phyloP scores from a whole-genome alignment of 306 rosid genomes.

The Pyrus pyrifolia region DNA sequence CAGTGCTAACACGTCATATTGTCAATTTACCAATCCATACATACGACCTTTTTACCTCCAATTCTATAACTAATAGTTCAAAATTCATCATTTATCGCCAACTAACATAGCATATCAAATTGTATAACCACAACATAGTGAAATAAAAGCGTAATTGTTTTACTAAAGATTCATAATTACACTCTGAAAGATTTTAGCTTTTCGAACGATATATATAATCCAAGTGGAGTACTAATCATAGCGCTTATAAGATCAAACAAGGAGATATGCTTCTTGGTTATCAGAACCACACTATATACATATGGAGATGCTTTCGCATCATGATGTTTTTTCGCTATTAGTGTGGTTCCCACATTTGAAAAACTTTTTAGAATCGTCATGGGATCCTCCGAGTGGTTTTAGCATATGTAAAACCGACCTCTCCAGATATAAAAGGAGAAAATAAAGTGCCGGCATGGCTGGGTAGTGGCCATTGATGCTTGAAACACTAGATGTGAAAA shows the following conservation, averaged over 20 bases:
- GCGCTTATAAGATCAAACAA: not conserved
- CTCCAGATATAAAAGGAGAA: slow-evolving; percentile 4
- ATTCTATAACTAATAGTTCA: not conserved
- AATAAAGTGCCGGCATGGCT: slow-evolving; percentile 1
- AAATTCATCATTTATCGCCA: not conserved
- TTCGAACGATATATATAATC: not conserved
- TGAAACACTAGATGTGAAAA: slow-evolving; percentile 1
- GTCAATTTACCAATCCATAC: not conserved
- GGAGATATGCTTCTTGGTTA: slow-evolving; percentile 7
- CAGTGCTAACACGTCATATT: not conserved
- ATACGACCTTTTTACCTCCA: not conserved
- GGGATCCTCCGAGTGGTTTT: slow-evolving; percentile 45
- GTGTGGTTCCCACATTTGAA: slow-evolving; percentile 26
- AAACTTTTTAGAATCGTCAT: slow-evolving; percentile 36
- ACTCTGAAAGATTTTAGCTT: not conserved
- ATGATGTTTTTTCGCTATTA: not conserved
- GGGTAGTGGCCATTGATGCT: slow-evolving; percentile 28
- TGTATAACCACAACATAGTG: not conserved
- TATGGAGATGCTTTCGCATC: slow-evolving; percentile 2
- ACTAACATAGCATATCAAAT: not conserved
- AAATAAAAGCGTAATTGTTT: not conserved
- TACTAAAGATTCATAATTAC: no score
- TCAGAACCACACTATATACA: not conserved
- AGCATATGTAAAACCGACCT: slow-evolving; percentile 34
- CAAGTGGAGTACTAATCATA: not conserved